Percentiles rank a stretch among this genome's conserved stretches.
Conservation (phyloP, 2,329 filamentous ascomycete species). For the Exophiala sideris region DNA sequence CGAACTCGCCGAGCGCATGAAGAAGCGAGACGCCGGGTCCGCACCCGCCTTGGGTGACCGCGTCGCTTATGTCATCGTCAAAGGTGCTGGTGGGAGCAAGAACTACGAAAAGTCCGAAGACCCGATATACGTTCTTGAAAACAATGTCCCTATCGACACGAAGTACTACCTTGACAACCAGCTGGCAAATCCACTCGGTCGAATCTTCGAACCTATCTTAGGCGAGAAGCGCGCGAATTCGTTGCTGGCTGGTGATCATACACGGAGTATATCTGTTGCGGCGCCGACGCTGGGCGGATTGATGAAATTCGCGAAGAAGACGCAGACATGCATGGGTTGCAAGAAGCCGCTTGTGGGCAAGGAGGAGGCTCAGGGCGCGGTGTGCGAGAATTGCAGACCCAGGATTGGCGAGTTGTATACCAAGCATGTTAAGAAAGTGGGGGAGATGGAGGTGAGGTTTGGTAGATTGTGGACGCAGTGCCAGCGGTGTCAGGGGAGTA, state of each 20-base stretch:
- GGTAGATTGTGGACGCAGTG: constrained; percentile 96
- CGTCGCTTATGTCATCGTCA: constrained; percentile 97
- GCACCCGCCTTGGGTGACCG: constrained; percentile 90
- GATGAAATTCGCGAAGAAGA: constrained; percentile 99
- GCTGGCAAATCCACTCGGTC: constrained; percentile 84
- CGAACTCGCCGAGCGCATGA: constrained; percentile 93
- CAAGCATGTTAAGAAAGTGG: constrained; percentile 81
- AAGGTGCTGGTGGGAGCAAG: constrained; percentile 81
- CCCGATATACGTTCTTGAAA: constrained; percentile 92
- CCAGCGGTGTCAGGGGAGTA: constrained; percentile 93
- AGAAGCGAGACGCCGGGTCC: constrained; percentile 91
- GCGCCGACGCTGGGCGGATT: constrained; percentile 86
- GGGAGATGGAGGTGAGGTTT: constrained; percentile 89
- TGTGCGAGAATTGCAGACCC: constrained; percentile 80
- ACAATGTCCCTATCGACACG: constrained; percentile 97
- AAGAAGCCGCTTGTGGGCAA: constrained; percentile 87
- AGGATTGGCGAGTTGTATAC: constrained; percentile 91
- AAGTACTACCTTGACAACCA: constrained; percentile 99
- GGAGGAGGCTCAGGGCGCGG: constrained; percentile 76
- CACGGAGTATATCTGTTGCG: constrained; percentile 87
- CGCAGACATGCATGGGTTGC: constrained; percentile 96
- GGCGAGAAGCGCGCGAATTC: constrained; percentile 87
- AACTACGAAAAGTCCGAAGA: constrained; percentile 98
- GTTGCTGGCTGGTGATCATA: constrained; percentile 88
- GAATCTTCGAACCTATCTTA: constrained; percentile 97